These are phyloP conservation scores for Eleusine coracana DNA, from an alignment of 176 grass and related monocot species.

Conservation along the genomic window DNA sequence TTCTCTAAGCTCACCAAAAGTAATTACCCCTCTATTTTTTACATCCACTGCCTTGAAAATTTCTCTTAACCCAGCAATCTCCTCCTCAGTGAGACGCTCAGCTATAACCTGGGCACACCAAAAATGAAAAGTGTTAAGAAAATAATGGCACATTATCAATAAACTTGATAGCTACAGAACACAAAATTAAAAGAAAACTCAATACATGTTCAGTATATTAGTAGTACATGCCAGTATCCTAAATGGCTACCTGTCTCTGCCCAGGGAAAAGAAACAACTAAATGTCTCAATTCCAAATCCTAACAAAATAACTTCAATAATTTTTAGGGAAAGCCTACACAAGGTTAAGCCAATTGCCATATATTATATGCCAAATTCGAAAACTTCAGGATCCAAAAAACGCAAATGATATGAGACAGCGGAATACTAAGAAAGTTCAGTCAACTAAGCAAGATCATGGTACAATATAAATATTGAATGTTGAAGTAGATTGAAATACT, in stretches of 20 bases:
- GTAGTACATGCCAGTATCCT: not conserved
- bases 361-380: no score
- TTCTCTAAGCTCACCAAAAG: conserved; percentile 79
- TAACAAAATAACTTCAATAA: not conserved
- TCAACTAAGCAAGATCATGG: not conserved
- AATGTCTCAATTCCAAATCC: not conserved
- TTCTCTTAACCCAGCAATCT: conserved; percentile 94
- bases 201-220: not conserved
- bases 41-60: conserved; percentile 86
- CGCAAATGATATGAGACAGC: not conserved
- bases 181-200: not conserved
- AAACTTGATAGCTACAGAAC: not conserved
- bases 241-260: conserved; percentile 9
- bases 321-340: not conserved
- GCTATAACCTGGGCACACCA: conserved; percentile 71
- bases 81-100: conserved; percentile 90
- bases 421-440: not conserved
- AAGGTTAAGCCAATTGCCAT: no score
- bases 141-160: not conserved
- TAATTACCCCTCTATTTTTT: conserved; percentile 73
- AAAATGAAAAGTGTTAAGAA: conserved; percentile 24
- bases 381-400: conserved; percentile 5
- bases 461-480: conserved; percentile 7
- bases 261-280: not conserved
- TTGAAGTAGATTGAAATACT: conserved; percentile 41